Conservation (phyloP, 75 land plant genomes). For the Cunninghamia lanceolata region DNA sequence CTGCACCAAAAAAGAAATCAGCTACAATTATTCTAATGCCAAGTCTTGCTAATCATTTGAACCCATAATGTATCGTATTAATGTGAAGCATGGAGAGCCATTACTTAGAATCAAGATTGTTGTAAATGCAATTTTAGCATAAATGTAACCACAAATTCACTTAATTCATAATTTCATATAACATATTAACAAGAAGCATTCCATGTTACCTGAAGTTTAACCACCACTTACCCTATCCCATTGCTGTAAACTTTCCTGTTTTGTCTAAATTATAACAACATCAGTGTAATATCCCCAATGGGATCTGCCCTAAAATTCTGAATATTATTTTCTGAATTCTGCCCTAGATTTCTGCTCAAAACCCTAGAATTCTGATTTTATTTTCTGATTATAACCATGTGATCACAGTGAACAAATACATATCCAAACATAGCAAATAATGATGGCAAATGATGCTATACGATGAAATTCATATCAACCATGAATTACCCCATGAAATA, state of each 20-base stretch:
- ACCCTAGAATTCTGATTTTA: too few species aligned
- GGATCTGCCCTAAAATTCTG: too few species aligned
- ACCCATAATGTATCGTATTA: not conserved
- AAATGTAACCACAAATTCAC: not conserved
- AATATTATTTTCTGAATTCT: too few species aligned
- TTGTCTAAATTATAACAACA: not conserved
- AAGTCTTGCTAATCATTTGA: not conserved
- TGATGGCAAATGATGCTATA: too few species aligned
- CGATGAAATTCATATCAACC: too few species aligned
- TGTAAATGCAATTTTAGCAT: not conserved
- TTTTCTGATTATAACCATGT: too few species aligned
- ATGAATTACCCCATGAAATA: too few species aligned
- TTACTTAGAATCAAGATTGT: not conserved
- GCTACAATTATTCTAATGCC: not conserved
- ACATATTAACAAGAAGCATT: not conserved
- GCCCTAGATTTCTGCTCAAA: too few species aligned
- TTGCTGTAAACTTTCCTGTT: not conserved
- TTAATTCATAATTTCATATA: not conserved
- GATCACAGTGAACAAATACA: too few species aligned
- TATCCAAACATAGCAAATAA: too few species aligned
- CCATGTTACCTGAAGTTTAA: not conserved
- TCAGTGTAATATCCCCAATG: too few species aligned
- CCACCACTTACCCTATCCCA: not conserved
- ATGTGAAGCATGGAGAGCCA: not conserved
- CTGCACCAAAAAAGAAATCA: slow-evolving; percentile 19